A percentile compares a stretch with the other conserved stretches of the same genome.
These are phyloP conservation scores for Beauveria brongniartii DNA, from an alignment of 2,329 filamentous ascomycete genomes.

Conservation along the genomic window DNA sequence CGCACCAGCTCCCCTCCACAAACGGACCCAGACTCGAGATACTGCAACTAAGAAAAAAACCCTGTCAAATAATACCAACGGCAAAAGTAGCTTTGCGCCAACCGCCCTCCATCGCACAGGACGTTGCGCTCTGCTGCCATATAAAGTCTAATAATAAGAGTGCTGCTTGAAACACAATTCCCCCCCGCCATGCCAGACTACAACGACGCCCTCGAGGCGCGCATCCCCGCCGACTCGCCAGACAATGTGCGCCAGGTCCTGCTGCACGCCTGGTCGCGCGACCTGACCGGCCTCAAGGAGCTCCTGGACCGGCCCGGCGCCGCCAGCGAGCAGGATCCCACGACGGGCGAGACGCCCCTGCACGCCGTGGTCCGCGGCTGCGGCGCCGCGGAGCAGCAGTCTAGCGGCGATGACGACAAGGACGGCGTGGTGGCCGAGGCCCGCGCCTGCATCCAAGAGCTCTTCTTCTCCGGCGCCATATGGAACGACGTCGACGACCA, in stretches of 20 bases:
- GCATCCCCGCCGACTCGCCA: constrained; percentile 47
- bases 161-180: background rate
- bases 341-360: constrained; percentile 78
- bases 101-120: background rate
- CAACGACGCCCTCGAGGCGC: constrained; percentile 43
- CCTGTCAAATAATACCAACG: background rate
- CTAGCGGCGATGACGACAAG: constrained; percentile 24
- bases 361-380: constrained; percentile 84
- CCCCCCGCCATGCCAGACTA: constrained; percentile 21
- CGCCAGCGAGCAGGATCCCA: constrained; percentile 73
- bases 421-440: constrained; percentile 48
- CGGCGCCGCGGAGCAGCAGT: constrained; percentile 25
- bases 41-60: background rate
- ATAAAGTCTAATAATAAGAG: background rate
- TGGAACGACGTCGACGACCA: constrained; percentile 92
- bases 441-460: constrained; percentile 59
- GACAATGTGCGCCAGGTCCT: constrained; percentile 43
- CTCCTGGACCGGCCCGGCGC: constrained; percentile 56
- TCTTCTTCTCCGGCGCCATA: constrained; percentile 83
- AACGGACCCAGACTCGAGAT: background rate
- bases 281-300: constrained; percentile 58
- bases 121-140: background rate
- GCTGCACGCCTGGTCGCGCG: constrained; percentile 47
- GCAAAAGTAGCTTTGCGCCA: background rate
- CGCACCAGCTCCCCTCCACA: background rate